Conservation (phyloP, 352 stramenopile genomes). For the Globisporangium spinosum region DNA sequence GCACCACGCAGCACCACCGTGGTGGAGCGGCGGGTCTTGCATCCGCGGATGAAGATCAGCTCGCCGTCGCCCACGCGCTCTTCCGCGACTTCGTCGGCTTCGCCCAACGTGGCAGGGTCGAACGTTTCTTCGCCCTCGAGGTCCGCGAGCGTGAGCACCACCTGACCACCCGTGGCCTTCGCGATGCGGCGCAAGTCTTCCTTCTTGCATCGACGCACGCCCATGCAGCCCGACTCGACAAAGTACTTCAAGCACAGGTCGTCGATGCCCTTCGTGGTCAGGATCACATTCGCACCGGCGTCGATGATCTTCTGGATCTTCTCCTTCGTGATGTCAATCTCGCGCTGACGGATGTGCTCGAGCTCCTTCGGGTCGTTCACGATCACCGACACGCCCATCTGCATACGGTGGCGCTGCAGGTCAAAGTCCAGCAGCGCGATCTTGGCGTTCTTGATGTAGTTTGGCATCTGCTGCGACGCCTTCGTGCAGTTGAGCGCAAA, state of each 20-base stretch:
- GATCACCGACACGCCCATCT: constrained; percentile 94
- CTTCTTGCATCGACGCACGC: constrained; percentile 95
- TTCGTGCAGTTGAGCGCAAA: constrained; percentile 98
- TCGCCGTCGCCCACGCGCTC: constrained; percentile 98
- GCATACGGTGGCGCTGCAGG: constrained; percentile 97
- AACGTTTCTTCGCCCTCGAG: constrained; percentile 98
- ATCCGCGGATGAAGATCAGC: constrained; percentile 98
- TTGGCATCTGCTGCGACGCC: constrained; percentile 98
- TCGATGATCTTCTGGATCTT: constrained; percentile 99
- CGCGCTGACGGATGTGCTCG: constrained; percentile 97
- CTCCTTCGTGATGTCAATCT: constrained; percentile 99
- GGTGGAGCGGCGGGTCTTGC: constrained; percentile 91
- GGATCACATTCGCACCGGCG: constrained; percentile 96
- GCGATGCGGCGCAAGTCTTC: constrained; percentile 98
- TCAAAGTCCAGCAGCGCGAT: constrained; percentile 99
- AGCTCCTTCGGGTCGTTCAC: constrained; percentile 94
- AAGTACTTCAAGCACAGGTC: constrained; percentile 99
- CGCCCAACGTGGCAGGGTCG: constrained; percentile 91
- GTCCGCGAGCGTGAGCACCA: constrained; percentile 97
- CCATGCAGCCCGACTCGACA: constrained; percentile 97
- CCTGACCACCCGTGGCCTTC: constrained; percentile 96
- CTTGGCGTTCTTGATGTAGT: constrained; percentile 90
- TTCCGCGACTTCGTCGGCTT: constrained; percentile 92
- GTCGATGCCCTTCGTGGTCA: constrained; percentile 99
- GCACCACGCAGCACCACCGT: constrained; percentile 98